Percentiles rank a stretch among this genome's conserved stretches.
Conservation (phyloP, 768 basidiomycete species). For the Lactarius quietus region DNA sequence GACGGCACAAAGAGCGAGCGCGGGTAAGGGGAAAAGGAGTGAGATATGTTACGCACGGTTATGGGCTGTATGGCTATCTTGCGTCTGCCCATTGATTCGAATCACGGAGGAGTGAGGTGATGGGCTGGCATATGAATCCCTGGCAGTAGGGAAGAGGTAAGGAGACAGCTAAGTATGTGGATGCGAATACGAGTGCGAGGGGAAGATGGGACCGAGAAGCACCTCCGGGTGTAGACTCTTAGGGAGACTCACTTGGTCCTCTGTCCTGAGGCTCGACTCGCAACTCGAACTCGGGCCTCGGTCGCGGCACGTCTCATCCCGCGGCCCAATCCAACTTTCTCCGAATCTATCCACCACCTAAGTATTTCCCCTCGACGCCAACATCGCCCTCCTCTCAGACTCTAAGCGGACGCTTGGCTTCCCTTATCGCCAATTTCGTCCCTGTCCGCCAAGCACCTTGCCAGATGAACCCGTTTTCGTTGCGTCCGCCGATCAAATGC, state of each 20-base stretch:
- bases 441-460: neutral
- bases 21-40: neutral
- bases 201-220: conserved; percentile 10
- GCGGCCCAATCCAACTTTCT: conserved; percentile 24
- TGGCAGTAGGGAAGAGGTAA: neutral
- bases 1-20: conserved; percentile 17
- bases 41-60: conserved; percentile 47
- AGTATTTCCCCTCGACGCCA: no score
- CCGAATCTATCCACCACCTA: conserved; percentile 10
- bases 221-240: conserved; percentile 16
- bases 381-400: neutral
- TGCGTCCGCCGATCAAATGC: neutral
- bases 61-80: conserved; percentile 84
- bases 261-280: conserved; percentile 8
- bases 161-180: neutral
- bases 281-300: conserved; percentile 1
- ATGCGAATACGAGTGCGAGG: conserved; percentile 6
- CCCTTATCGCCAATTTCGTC: no score
- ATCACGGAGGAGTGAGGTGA: conserved; percentile 7
- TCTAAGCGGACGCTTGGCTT: no score
- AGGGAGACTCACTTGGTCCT: neutral
- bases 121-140: conserved; percentile 11
- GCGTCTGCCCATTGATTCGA: conserved; percentile 58
- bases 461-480: neutral
- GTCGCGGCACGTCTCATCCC: conserved; percentile 20